Conservation (phyloP, 768 basidiomycete species). For the Chiua virens region DNA sequence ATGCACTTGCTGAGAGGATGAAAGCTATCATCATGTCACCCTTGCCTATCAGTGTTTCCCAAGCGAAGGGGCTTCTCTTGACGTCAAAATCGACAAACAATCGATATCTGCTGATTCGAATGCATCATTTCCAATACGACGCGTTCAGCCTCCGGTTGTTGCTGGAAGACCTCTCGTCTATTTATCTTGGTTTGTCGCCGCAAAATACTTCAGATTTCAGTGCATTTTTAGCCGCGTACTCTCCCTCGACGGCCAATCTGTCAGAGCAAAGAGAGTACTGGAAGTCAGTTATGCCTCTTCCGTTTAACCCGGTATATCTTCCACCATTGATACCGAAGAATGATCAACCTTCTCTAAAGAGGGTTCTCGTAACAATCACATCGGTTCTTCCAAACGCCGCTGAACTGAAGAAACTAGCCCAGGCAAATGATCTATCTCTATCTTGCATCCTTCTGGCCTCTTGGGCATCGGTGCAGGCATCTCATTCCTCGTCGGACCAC, state of each 20-base stretch:
- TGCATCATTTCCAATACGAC: conserved; percentile 54
- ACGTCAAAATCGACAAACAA: conserved; percentile 2
- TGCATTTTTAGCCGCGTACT: conserved; percentile 30
- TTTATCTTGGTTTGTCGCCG: conserved; percentile 33
- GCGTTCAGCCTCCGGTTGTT: conserved; percentile 46
- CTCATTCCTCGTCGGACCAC: conserved; percentile 23
- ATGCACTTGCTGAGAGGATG: conserved; percentile 21
- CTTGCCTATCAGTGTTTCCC: conserved; percentile 17
- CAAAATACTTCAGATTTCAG: conserved; percentile 23
- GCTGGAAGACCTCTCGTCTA: conserved; percentile 37
- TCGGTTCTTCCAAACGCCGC: conserved; percentile 43
- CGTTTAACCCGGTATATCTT: conserved; percentile 28
- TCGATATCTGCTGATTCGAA: conserved; percentile 30
- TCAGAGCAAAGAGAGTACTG: conserved; percentile 35
- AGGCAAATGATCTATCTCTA: conserved; percentile 34
- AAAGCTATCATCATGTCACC: conserved; percentile 20
- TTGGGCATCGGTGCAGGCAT: conserved; percentile 43
- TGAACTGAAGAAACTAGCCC: conserved; percentile 47
- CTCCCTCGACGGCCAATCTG: conserved; percentile 18
- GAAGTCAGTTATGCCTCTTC: conserved; percentile 31
- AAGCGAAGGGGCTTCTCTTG: conserved; percentile 23
- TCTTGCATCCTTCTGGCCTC: conserved; percentile 43
- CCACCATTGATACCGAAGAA: conserved; percentile 15
- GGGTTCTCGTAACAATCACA: conserved; percentile 31
- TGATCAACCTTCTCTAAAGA: not conserved